Evolutionary conservation across 148 eudicot species (phyloP).

Genomic region (Chenopodium suecicum): DNA sequence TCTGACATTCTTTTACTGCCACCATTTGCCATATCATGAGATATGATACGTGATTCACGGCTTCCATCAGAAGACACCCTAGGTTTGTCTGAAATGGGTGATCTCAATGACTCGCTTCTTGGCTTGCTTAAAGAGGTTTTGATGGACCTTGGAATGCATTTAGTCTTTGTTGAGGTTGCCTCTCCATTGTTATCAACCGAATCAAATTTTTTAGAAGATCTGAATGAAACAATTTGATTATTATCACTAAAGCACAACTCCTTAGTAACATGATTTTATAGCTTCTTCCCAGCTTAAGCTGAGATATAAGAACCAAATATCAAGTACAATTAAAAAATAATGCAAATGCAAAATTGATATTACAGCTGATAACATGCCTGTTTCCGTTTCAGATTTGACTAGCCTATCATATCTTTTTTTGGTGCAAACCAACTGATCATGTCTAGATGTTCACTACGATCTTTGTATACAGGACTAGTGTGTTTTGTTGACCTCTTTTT

Average conservation of each 20-base stretch:
- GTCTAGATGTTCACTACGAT: background rate
- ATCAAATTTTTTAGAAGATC: conserved; percentile 44
- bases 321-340: background rate
- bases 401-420: background rate
- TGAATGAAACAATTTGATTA: conserved; percentile 22
- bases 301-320: background rate
- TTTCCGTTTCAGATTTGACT: background rate
- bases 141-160: conserved; percentile 72
- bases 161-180: conserved; percentile 39
- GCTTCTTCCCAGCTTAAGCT: background rate
- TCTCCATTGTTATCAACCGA: conserved; percentile 44
- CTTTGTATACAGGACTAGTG: background rate
- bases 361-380: background rate
- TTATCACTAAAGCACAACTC: background rate
- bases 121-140: conserved; percentile 63
- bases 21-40: conserved; percentile 43
- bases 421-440: background rate
- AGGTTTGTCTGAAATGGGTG: conserved; percentile 76
- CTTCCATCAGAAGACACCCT: conserved; percentile 59
- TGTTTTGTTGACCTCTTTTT: background rate
- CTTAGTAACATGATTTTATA: background rate
- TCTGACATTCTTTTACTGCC: conserved; percentile 68
- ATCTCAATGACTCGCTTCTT: conserved; percentile 74
- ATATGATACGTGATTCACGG: conserved; percentile 40
- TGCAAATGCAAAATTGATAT: conserved; percentile 7